Base-by-base conservation (phyloP, 148 eudicot species). In the Spergularia marina region DNA sequence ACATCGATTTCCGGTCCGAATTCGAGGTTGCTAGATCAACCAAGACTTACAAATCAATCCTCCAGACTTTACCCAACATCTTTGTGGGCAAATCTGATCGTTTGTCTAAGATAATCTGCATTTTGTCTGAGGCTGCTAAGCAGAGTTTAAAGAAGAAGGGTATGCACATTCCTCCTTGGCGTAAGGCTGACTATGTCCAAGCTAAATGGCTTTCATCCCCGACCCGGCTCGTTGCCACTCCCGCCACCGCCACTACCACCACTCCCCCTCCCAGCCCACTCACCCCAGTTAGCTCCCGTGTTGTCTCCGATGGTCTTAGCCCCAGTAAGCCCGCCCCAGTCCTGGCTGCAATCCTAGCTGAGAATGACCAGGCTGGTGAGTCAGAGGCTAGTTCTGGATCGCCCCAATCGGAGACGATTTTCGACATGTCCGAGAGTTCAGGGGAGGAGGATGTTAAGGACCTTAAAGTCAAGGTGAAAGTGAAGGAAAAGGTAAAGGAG, bases 141-240 rank as follows among this genome's bases (percentile, higher is more conserved):
- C 94, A 84, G 78, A 92, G 97, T 84, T 76, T 95, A 74, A 92
- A 89, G 91, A 95, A 90, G 86, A 90, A 88, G 74, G 97, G 99
- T 1, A 85, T 95, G 96, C 91, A 87, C 62, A 81, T 92, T 34
- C 99, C 99, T 3, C 99, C 99, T 10, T 95, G 99, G 99, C 83
- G 99, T 14, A 90, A 88, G 62, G 91, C 92, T 1, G 97, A 87
- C 67, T 95, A 92, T 65, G 88, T 92, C 36, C 83, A 82, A 68
- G 85, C 97, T 56, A 95, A 92, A 71, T 95, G 99, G 99, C 92
- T 95, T 63, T 81, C 96, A 7, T 83, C 96, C 54, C 85, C 83
- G 21, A 85, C 86, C 49, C 86, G 92, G n/a, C 76, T 79, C 23
- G 30, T 44, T 12, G 23, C 73, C 54, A 8, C 10, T 16, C 7